These are phyloP conservation scores for Trichoderma simmonsii DNA, from an alignment of 2,329 filamentous ascomycete genomes.

Conservation along the genomic window DNA sequence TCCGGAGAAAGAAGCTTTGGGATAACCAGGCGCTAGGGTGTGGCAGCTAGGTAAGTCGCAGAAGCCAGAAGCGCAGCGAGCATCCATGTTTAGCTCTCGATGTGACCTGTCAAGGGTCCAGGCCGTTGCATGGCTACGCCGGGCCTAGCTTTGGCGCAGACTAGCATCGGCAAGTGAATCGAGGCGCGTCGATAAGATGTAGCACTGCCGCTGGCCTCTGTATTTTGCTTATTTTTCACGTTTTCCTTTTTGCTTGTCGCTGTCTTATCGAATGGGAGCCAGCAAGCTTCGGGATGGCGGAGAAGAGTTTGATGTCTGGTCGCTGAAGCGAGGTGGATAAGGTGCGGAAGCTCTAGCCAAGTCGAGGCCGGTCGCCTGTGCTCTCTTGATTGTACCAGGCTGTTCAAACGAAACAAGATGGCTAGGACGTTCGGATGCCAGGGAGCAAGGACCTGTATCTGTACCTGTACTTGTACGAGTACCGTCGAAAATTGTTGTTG, in stretches of 20 bases:
- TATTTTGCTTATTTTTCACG: not conserved
- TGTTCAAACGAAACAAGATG: not conserved
- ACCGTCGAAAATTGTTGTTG: not conserved
- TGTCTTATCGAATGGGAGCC: not conserved
- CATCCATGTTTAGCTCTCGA: not conserved
- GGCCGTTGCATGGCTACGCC: constrained; percentile 2
- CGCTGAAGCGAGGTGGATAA: not conserved
- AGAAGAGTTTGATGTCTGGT: not conserved
- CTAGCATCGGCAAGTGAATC: constrained; percentile 16
- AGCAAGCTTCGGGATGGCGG: not conserved
- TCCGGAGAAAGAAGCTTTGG: not conserved
- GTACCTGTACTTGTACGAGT: not conserved
- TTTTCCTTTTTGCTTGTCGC: not conserved
- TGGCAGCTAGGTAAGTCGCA: not conserved
- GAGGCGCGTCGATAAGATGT: constrained; percentile 13
- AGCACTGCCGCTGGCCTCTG: not conserved
- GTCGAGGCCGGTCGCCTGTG: not conserved
- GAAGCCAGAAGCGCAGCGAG: not conserved
- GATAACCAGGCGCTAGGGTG: not conserved
- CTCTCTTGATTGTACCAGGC: not conserved
- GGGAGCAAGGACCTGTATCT: not conserved
- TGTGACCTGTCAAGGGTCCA: constrained; percentile 12
- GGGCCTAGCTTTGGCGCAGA: constrained; percentile 2
- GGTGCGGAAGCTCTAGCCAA: not conserved
- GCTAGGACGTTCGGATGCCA: not conserved